Percentiles rank a stretch among this genome's conserved stretches.
Evolutionary conservation across 352 stramenopile genomes (phyloP).

Genomic region (Globisporangium emineosum): DNA sequence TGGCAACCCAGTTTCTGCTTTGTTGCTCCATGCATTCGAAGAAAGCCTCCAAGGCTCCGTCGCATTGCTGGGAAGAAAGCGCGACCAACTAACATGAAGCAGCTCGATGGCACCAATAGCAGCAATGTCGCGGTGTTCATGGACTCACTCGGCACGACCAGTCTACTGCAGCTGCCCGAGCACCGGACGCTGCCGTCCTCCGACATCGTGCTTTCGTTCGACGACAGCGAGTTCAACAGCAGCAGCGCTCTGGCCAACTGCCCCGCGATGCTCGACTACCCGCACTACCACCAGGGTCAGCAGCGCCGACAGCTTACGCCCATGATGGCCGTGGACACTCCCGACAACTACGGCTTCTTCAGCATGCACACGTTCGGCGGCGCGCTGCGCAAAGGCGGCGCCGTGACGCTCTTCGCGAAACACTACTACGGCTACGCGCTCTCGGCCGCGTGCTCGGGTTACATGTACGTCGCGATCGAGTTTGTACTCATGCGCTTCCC

Average conservation of each 20-base stretch:
- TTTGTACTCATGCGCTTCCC: conserved; percentile 17
- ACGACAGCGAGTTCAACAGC: not conserved
- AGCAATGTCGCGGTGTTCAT: conserved; percentile 5
- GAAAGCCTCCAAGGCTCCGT: not conserved
- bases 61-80: not conserved
- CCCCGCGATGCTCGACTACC: conserved; percentile 11
- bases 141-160: conserved; percentile 5
- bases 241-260: too few species aligned
- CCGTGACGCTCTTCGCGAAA: conserved; percentile 11
- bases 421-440: conserved; percentile 17
- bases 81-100: not conserved
- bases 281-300: not conserved
- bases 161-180: not conserved
- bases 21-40: not conserved
- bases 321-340: conserved; percentile 25
- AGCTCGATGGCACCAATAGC: not conserved
- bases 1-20: too few species aligned
- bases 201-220: conserved; percentile 12
- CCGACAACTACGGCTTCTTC: conserved; percentile 37
- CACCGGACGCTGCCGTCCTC: not conserved
- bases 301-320: not conserved
- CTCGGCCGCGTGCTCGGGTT: conserved; percentile 12
- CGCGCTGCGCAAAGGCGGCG: conserved; percentile 30
- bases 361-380: conserved; percentile 70
- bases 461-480: conserved; percentile 16